Base-by-base conservation (phyloP, 148 eudicot species). In the Pharnaceum exiguum region DNA sequence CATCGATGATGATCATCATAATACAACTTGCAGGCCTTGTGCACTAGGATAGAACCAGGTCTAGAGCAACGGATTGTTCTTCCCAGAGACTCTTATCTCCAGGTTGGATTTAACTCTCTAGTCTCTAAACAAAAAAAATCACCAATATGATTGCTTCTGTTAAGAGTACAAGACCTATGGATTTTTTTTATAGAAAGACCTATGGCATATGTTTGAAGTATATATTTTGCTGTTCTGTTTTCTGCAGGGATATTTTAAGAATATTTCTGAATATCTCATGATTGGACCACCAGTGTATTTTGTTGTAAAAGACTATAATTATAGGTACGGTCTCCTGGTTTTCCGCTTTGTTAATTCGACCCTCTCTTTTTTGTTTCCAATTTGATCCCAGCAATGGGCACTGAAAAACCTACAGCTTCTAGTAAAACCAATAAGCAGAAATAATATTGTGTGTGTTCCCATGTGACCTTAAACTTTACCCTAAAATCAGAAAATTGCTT, bases 51-150 rank as follows among this genome's bases (percentile, higher is more conserved):
- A 60, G 78, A 94, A 77, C 93, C 96, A 71, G 99, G 99, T 70
- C 69, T 94, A 46, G 96, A 94, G 73, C 99, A 94, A 74, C 89
- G 89, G 71, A 83, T 94, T 65, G 99, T 89, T 78, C 95, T 94
- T 66, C 99, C 99, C 49, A 81, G 87, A 60, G 89, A 94, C 67
- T 94, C 96, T 13, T 94, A 94, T 75, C 96, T 94, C 66, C 99
- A 94, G 99, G 99, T 93, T n/a, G n/a, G n/a, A n/a, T n/a, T n/a
- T n/a, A n/a, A n/a, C n/a, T n/a, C n/a, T n/a, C 55, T 67, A 49
- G 23, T 53, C 36, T 49, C 27, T 22, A 2, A 6, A 6, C 7
- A 35, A 35, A 12, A 12, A 35, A 12, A 35, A 35, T 35, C 38
- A n/a, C n/a, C n/a, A n/a, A n/a, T n/a, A n/a, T n/a, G n/a, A 27